Base-by-base conservation (phyloP, 805 yeast species). In the Ogataea zsoltii region DNA sequence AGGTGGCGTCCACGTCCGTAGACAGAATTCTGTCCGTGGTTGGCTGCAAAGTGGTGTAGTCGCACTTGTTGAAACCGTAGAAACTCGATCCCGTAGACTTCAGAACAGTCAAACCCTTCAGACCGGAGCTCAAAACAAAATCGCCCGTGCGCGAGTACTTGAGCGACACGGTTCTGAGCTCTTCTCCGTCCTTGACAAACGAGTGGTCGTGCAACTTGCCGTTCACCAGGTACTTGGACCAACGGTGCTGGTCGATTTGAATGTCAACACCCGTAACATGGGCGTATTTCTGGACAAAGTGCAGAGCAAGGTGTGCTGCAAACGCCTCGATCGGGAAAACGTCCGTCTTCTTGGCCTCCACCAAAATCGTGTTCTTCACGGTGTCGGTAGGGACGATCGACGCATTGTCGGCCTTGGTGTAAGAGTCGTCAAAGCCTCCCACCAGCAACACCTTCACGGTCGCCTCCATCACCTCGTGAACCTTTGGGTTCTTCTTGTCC, bases 351-450 rank as follows among this genome's bases (percentile, higher is more conserved):
- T 85, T 87, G 53, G 96, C 97, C 54, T 87, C 83, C 28, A 91
- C 76, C 62, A 86, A 75, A 53, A 88, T 80, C 41, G 96, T 90
- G 75, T 90, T 90, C 69, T 90, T 90, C 45, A 89, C 90, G 1
- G 96, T 88, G 67, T 90, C 96, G 7, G 97, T 91, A 48, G 97
- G 97, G 40, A 91, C 95, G 60, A 91, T 82, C n/a, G 86, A 79
- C 2, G 86, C 63, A 71, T 91, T 91, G 69, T 91, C 95, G 31
- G 96, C 97, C 47, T 83, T 61, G 41, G 96, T 91, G 74, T 87
- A 91, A 3, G 96, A 82, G 25, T 71, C 68, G 51, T 86, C 96
- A 59, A 91, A 83, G 45, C 75, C 78, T 51, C 97, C 97, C 55
- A 77, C 82, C 47, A 91, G 75, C 41, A 91, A 72, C 21, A 83